A percentile compares a stretch with the other conserved stretches of the same genome.
Conservation (phyloP, 768 basidiomycete genomes). For the Phanerochaete sordida region DNA sequence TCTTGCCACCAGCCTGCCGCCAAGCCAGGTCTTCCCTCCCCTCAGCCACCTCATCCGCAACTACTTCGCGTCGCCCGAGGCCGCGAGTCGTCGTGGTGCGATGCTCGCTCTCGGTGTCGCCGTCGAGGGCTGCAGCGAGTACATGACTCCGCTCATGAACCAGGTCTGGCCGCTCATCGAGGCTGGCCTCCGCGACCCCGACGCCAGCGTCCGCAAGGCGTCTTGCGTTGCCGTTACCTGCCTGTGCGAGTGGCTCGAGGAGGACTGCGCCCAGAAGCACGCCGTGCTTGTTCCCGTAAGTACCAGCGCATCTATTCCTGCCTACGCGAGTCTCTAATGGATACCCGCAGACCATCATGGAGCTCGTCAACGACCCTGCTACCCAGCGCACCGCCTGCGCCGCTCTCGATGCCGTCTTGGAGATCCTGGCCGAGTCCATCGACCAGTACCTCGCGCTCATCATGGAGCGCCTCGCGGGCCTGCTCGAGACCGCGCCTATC, state of each 20-base stretch:
- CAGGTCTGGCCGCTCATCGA: conserved; percentile 95
- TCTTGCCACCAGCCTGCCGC: conserved; percentile 88
- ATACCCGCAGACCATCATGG: conserved; percentile 72
- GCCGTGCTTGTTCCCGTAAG: conserved; percentile 79
- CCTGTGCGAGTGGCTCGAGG: conserved; percentile 95
- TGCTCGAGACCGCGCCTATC: conserved; percentile 85
- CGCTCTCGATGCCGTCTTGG: conserved; percentile 93
- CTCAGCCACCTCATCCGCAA: conserved; percentile 78
- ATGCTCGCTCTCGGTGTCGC: conserved; percentile 94
- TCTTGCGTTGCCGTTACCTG: conserved; percentile 96
- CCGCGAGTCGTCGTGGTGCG: conserved; percentile 81
- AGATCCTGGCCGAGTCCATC: conserved; percentile 88
- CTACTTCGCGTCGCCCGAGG: conserved; percentile 80
- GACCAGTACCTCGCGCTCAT: conserved; percentile 89
- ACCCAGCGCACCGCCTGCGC: conserved; percentile 96
- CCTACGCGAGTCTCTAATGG: not conserved
- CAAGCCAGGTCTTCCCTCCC: conserved; percentile 92
- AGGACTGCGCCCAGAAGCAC: conserved; percentile 86
- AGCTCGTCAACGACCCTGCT: conserved; percentile 77
- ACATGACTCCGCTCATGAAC: conserved; percentile 88
- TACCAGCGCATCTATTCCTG: conserved; percentile 12
- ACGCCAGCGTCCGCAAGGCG: conserved; percentile 87
- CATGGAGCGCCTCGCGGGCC: conserved; percentile 87
- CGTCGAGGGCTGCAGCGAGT: conserved; percentile 98
- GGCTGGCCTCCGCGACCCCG: conserved; percentile 78